These are phyloP conservation scores for Fusarium virguliforme DNA, from an alignment of 2,329 filamentous ascomycete species.

Conservation along the genomic window DNA sequence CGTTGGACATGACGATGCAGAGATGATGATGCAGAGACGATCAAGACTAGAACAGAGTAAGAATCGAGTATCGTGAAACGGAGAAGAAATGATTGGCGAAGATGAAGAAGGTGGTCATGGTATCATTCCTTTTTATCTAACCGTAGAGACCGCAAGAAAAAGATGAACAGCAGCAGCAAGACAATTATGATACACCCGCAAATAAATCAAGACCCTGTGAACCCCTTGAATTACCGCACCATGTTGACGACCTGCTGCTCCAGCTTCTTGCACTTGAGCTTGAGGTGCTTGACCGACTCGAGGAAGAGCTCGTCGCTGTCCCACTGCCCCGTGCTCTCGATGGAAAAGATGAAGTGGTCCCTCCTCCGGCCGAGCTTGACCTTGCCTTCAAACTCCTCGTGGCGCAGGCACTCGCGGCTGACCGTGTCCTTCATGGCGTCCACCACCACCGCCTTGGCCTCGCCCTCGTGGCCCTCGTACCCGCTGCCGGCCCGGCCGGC, in stretches of 20 bases:
- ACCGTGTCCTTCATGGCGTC: conserved; percentile 96
- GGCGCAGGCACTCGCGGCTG: conserved; percentile 90
- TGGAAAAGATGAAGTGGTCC: conserved; percentile 97
- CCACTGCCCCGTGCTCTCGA: conserved; percentile 97
- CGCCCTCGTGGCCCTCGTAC: conserved; percentile 82
- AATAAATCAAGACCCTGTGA: conserved; percentile 40
- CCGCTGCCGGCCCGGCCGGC: conserved; percentile 72
- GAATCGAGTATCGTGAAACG: conserved; percentile 51
- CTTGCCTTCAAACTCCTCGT: conserved; percentile 94
- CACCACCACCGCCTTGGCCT: conserved; percentile 88
- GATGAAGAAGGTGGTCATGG: conserved; percentile 52
- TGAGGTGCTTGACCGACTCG: conserved; percentile 87
- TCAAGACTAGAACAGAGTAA: conserved; percentile 46
- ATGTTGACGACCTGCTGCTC: conserved; percentile 80
- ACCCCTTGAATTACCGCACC: conserved; percentile 62
- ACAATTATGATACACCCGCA: conserved; percentile 47
- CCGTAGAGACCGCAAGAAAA: conserved; percentile 47
- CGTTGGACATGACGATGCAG: conserved; percentile 45
- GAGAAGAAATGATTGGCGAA: conserved; percentile 25
- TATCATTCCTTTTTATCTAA: conserved; percentile 57
- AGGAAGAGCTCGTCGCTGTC: conserved; percentile 95
- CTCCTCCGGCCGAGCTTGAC: conserved; percentile 91
- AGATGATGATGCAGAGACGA: conserved; percentile 22
- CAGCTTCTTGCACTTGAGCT: conserved; percentile 84
- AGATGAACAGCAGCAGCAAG: conserved; percentile 28